Conservation (phyloP, 2,329 filamentous ascomycete species). For the Lecanicillium sp. region DNA sequence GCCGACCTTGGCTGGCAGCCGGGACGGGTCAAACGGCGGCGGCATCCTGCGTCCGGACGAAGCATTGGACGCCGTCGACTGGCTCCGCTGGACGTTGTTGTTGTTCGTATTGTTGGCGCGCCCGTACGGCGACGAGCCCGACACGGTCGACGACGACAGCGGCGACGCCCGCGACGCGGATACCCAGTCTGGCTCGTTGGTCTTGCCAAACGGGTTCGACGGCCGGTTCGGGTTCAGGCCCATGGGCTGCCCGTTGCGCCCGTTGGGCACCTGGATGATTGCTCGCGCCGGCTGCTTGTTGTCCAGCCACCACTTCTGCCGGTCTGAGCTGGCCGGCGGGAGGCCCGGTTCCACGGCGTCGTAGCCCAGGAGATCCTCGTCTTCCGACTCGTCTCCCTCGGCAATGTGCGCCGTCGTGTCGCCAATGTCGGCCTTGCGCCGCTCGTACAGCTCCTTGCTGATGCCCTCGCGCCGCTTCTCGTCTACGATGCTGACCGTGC, state of each 20-base stretch:
- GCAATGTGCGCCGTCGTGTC: constrained; percentile 49
- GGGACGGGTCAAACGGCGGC: constrained; percentile 39
- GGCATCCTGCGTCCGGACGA: constrained; percentile 40
- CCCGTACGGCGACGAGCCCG: constrained; percentile 53
- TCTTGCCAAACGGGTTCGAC: constrained; percentile 73
- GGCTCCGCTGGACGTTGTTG: constrained; percentile 14
- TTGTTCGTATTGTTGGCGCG: constrained; percentile 12
- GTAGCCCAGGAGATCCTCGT: constrained; percentile 76
- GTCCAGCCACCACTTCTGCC: constrained; percentile 64
- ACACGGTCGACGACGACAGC: constrained; percentile 48
- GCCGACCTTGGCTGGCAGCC: constrained; percentile 37
- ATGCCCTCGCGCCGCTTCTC: constrained; percentile 65
- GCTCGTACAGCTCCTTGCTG: constrained; percentile 66
- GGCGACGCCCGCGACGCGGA: constrained; percentile 47
- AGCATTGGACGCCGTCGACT: constrained; percentile 37
- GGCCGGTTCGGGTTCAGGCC: constrained; percentile 65
- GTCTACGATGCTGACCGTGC: constrained; percentile 72
- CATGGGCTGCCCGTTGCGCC: constrained; percentile 42
- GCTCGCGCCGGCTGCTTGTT: constrained; percentile 70
- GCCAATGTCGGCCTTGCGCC: constrained; percentile 59
- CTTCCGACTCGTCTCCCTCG: constrained; percentile 51
- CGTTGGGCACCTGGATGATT: constrained; percentile 55
- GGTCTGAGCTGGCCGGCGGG: constrained; percentile 59
- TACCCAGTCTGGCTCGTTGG: constrained; percentile 80
- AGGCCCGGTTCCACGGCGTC: constrained; percentile 75